Evolutionary conservation across 129 eudicot genomes (phyloP).

Genomic region (Heracleum sosnowskyi): DNA sequence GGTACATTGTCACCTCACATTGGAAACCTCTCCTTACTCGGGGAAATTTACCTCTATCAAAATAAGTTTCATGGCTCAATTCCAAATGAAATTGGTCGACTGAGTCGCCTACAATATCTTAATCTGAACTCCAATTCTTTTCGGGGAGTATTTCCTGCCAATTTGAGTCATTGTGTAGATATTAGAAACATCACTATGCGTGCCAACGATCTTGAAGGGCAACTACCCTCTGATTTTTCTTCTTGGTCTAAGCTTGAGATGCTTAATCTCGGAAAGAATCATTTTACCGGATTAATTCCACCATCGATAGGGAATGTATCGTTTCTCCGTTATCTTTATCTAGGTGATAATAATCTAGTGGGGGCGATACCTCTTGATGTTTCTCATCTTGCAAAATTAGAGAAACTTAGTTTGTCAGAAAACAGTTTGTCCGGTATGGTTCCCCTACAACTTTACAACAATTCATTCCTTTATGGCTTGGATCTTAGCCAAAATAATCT

Average conservation of each 20-base stretch:
- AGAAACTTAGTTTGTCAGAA: not conserved
- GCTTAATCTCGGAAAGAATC: not conserved
- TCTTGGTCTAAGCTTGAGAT: not conserved
- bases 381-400: not conserved
- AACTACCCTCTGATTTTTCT: not conserved
- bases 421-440: not conserved
- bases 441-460: not conserved
- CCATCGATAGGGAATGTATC: not conserved
- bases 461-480: not conserved
- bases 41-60: not conserved
- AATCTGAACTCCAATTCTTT: not conserved
- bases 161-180: not conserved
- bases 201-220: not conserved
- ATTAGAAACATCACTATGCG: not conserved
- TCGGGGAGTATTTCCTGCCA: not conserved
- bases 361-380: not conserved
- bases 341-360: not conserved
- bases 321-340: not conserved
- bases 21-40: slow-evolving; percentile 31
- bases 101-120: not conserved
- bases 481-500: not conserved
- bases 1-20: slow-evolving; percentile 30
- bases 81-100: not conserved
- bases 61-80: not conserved
- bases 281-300: not conserved